Base-by-base conservation (phyloP, 495 filamentous ascomycete genomes). In the Daldinia concentrica region DNA sequence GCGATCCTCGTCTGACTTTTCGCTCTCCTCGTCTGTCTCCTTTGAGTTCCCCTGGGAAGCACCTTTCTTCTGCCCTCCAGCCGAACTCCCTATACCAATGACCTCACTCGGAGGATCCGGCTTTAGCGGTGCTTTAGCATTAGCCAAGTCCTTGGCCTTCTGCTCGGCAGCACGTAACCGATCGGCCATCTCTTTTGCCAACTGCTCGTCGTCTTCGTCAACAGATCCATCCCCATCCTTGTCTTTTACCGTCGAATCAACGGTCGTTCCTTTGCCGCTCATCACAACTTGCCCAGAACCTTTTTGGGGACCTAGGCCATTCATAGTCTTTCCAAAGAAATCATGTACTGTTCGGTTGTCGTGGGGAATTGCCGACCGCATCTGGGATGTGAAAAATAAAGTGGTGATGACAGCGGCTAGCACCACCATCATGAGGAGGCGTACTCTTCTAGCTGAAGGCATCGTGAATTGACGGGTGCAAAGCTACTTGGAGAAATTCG, bases 391-490 rank as follows among this genome's bases (percentile, higher is more conserved):
- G 72, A 89, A 85, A 78, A 92, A 92, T 50, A 92, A 81, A 22
- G 87, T 81, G 62, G 86, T 79, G 61, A 91, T 79, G 41, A 92
- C 74, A 51, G 83, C 78, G 62, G 85, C 82, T 62, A 92, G 71
- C 57, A 89, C 79, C 32, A 86, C 77, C 76, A 91, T 81, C 57
- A 83, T 81, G 29, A 91, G 76, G 39, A 88, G 78, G 60, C 88
- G 88, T 45, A 92, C 66, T 60, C 92, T 88, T 64, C 93, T 86
- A 73, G 85, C 85, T 1, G 92, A 92, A 73, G 89, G 87, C 92
- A 96, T 94, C 48, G 52, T 83, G 78, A 70, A 61, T 24, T 34
- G 14, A 62, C 37, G 55, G 59, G 8, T 37, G 29, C 51, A 34
- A 62, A 7, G 27, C n/a, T 62, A 32, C 15, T 29, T 62, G 37